A percentile compares a stretch with the other conserved stretches of the same genome.
These are phyloP conservation scores for Xylariaceae sp. DNA, from an alignment of 2,329 filamentous ascomycete species.

Conservation along the genomic window DNA sequence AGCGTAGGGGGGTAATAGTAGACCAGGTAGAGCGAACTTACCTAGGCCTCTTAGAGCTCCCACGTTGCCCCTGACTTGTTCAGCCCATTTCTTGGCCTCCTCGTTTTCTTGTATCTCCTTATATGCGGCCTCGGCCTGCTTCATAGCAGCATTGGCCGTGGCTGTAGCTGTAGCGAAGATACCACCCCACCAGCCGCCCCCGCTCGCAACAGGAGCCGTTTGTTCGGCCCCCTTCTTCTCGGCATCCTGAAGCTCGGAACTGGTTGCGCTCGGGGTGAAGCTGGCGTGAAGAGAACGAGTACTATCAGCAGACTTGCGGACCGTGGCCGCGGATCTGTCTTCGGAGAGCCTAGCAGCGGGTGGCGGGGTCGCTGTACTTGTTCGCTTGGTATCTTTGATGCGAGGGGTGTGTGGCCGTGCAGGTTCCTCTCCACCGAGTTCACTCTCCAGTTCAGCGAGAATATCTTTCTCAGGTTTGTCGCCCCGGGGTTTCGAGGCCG, in stretches of 20 bases:
- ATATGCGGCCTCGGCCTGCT: conserved; percentile 89
- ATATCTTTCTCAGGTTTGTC: conserved; percentile 69
- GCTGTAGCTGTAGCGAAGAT: conserved; percentile 76
- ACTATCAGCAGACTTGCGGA: conserved; percentile 80
- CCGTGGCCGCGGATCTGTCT: conserved; percentile 58
- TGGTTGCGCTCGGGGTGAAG: conserved; percentile 72
- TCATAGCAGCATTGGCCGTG: conserved; percentile 73
- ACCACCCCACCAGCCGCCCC: conserved; percentile 89
- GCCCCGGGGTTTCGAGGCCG: conserved; percentile 52
- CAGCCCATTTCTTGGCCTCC: conserved; percentile 94
- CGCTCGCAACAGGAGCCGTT: conserved; percentile 41
- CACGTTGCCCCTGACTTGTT: conserved; percentile 90
- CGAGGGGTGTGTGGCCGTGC: conserved; percentile 85
- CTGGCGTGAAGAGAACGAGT: conserved; percentile 72
- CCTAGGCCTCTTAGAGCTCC: conserved; percentile 77
- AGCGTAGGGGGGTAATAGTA: neutral
- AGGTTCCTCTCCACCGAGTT: conserved; percentile 73
- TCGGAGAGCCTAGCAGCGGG: conserved; percentile 64
- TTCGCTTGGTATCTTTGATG: conserved; percentile 61
- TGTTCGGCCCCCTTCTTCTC: conserved; percentile 61
- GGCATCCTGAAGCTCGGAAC: conserved; percentile 63
- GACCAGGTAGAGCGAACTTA: conserved; percentile 48
- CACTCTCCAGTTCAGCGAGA: conserved; percentile 83
- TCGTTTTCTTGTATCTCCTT: conserved; percentile 97
- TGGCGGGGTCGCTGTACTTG: conserved; percentile 55